phyloP scores from a whole-genome alignment of 768 basidiomycete genomes.

The Chalciporus chontae region DNA sequence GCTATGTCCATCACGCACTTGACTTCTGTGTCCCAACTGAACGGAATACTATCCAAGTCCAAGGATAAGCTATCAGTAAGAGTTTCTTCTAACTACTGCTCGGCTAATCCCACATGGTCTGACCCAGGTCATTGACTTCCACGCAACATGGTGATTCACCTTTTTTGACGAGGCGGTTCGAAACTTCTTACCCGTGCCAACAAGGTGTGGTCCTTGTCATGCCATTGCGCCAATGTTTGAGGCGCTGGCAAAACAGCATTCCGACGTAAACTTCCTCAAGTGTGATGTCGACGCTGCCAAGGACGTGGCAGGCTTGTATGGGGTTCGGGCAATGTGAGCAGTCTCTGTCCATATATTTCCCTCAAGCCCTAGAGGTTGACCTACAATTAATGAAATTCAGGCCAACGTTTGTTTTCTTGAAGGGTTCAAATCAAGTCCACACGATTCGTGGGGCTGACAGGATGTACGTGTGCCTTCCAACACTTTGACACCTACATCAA shows the following conservation, averaged over 20 bases:
- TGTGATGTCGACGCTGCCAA: slow-evolving; percentile 71
- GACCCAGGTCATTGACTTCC: slow-evolving; percentile 77
- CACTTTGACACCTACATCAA: not conserved
- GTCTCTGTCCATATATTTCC: not conserved
- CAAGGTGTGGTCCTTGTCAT: slow-evolving; percentile 86
- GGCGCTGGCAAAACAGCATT: slow-evolving; percentile 62
- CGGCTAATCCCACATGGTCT: slow-evolving; percentile 1
- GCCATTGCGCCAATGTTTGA: slow-evolving; percentile 77
- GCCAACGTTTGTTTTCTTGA: slow-evolving; percentile 83
- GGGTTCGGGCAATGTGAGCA: slow-evolving; percentile 69
- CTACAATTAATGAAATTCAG: slow-evolving; percentile 32
- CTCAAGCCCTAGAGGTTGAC: not conserved
- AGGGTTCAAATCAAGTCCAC: slow-evolving; percentile 63
- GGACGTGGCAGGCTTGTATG: slow-evolving; percentile 64
- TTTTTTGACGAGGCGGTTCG: slow-evolving; percentile 2
- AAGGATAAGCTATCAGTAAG: slow-evolving; percentile 64
- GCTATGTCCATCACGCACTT: slow-evolving; percentile 62
- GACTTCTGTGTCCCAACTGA: slow-evolving; percentile 59
- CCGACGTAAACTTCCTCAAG: slow-evolving; percentile 77
- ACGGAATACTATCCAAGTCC: slow-evolving; percentile 53
- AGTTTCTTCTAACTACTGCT: not conserved
- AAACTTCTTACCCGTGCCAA: slow-evolving; percentile 5
- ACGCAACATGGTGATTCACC: slow-evolving; percentile 66
- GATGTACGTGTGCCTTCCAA: slow-evolving; percentile 39
- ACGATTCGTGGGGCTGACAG: slow-evolving; percentile 70